Base-by-base conservation (phyloP, 2,329 filamentous ascomycete genomes). In the Nigrospora osmanthi region DNA sequence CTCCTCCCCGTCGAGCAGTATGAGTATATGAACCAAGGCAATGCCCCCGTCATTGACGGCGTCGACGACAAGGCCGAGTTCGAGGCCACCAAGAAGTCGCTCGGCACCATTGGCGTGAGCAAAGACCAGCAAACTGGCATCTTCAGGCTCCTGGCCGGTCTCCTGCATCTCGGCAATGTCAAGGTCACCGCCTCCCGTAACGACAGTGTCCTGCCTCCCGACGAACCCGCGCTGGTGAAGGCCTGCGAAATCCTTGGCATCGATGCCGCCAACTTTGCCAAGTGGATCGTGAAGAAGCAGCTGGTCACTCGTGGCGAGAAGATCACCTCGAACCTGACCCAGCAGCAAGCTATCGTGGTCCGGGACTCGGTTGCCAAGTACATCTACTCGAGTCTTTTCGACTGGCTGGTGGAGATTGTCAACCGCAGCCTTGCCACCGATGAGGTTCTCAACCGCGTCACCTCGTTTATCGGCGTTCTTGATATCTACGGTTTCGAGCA, bases 401-500 rank as follows among this genome's bases (percentile, higher is more conserved):
- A 98, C 72, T 98, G 93, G 93, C 78, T 98, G 19, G 93, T 98
- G n/a, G 90, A 97, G 57, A 87, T 86, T 48, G 96, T 95, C 70
- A 98, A 98, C 70, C 75, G 75, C 55, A 90, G 89, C 61, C 73
- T 98, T 55, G 93, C 93, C 12, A 89, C 89, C 1, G 86, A 95
- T 38, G 85, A 91, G 52, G 88, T 97, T 34, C 66, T 97, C 43
- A 82, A 76, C 56, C 81, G 87, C 35, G 89, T 95, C 46, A 79
- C 74, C 45, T 91, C 88, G 2, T 98, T 98, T 66, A 98, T 98
- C 58, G 93, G 93, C 65, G 93, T 98, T 40, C 79, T 98, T 52
- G 93, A 98, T 87, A 98, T 98, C 55, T 97, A 97, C 67, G 91
- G 91, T 52, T 98, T 98, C 61, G 93, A 98, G 66, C 93, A 97